Percentiles rank a stretch among this genome's conserved stretches.
phyloP scores from a whole-genome alignment of 139 green algal species.

The Coelastrella sp. region DNA sequence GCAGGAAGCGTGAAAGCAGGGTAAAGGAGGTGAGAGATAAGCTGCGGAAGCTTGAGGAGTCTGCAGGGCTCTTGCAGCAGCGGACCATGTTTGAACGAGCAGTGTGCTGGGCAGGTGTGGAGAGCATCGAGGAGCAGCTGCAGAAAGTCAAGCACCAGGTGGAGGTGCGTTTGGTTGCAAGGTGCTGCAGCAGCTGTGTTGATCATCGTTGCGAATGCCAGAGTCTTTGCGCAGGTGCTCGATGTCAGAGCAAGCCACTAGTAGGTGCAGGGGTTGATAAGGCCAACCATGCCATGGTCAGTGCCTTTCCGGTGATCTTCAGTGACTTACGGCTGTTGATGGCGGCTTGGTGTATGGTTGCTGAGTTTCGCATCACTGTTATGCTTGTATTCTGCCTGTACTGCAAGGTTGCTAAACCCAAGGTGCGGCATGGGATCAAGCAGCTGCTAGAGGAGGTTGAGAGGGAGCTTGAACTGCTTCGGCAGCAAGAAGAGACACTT shows the following conservation, averaged over 20 bases:
- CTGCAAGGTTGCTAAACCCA: background rate
- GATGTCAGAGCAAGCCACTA: too few species aligned
- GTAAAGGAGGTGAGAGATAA: constrained; percentile 39
- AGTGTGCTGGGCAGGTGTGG: constrained; percentile 22
- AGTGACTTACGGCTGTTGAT: too few species aligned
- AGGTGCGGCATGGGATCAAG: background rate
- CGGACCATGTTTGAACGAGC: constrained; percentile 43
- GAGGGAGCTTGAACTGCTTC: background rate
- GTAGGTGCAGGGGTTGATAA: too few species aligned
- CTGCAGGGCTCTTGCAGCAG: constrained; percentile 20
- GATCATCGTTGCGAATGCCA: too few species aligned
- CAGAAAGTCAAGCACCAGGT: background rate
- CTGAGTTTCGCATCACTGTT: background rate
- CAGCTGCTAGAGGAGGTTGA: background rate
- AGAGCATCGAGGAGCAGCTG: constrained; percentile 40
- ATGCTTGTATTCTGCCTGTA: background rate
- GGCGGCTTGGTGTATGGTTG: background rate
- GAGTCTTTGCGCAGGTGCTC: too few species aligned
- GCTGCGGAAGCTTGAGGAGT: constrained; percentile 47
- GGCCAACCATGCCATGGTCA: too few species aligned
- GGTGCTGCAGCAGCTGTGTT: too few species aligned
- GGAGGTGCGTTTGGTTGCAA: constrained; percentile 3
- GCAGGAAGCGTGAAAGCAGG: constrained; percentile 13
- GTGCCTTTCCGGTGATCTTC: too few species aligned
- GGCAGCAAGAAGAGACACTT: background rate